A percentile compares a stretch with the other conserved stretches of the same genome.
phyloP scores from a whole-genome alignment of 495 filamentous ascomycete species.

The Trichoderma gamsii region DNA sequence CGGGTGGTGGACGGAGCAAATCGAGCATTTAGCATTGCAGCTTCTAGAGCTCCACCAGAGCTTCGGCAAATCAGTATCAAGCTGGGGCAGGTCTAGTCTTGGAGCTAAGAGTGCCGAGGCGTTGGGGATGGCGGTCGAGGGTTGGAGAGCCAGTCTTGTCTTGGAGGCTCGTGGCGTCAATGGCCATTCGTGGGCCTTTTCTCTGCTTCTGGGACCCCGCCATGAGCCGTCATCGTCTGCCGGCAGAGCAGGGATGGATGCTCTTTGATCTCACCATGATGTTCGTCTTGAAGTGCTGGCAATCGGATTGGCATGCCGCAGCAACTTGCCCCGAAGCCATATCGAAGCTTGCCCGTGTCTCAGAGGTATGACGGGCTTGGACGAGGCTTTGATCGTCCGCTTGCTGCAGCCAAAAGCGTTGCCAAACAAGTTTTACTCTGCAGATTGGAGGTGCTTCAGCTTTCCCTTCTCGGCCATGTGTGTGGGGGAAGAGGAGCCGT shows the following conservation, averaged over 20 bases:
- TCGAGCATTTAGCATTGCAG: neutral
- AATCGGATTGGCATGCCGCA: neutral
- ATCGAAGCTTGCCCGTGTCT: neutral
- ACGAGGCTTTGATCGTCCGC: neutral
- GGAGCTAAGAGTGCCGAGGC: slow-evolving; percentile 7
- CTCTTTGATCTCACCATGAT: slow-evolving; percentile 9
- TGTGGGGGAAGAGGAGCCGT: neutral
- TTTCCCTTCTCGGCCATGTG: slow-evolving; percentile 1
- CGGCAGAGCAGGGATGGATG: neutral
- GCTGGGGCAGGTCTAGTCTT: neutral
- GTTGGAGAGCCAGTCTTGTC: neutral
- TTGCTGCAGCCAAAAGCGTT: neutral
- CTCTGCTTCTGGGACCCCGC: slow-evolving; percentile 6
- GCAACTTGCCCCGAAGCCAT: neutral
- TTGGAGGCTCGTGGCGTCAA: neutral
- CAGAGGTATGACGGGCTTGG: neutral
- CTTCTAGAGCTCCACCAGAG: slow-evolving; percentile 1
- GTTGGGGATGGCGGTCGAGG: neutral
- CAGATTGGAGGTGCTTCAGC: neutral
- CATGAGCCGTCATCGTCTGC: neutral
- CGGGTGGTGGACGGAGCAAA: neutral
- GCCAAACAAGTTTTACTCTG: neutral
- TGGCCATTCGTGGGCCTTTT: neutral
- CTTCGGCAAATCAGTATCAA: neutral
- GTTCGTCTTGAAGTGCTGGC: neutral